Evolutionary conservation across 805 yeast species (phyloP).

Genomic region (Starmerella bombicola): DNA sequence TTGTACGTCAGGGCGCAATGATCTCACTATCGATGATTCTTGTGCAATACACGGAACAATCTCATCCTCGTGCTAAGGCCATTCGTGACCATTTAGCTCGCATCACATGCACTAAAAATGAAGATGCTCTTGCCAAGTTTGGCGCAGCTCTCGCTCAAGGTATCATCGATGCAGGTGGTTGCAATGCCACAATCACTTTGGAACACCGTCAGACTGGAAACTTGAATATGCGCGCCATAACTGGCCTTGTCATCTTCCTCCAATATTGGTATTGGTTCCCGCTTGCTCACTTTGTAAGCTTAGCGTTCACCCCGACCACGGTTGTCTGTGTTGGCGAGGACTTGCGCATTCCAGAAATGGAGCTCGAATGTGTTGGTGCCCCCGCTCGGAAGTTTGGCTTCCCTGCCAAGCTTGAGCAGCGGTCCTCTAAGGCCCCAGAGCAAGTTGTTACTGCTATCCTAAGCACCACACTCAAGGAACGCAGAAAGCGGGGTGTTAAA

Average conservation of each 20-base stretch:
- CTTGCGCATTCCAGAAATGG: slow-evolving; percentile 73
- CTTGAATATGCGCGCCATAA: slow-evolving; percentile 78
- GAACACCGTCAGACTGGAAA: slow-evolving; percentile 85
- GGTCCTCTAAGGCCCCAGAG: slow-evolving; percentile 70
- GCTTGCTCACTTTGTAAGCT: slow-evolving; percentile 77
- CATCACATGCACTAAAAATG: slow-evolving; percentile 76
- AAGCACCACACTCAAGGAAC: slow-evolving; percentile 91
- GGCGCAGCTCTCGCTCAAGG: slow-evolving; percentile 97
- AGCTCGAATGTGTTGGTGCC: slow-evolving; percentile 59
- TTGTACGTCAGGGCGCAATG: slow-evolving; percentile 95
- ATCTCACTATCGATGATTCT: slow-evolving; percentile 84
- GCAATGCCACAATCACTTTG: slow-evolving; percentile 86
- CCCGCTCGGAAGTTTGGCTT: slow-evolving; percentile 71
- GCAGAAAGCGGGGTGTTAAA: slow-evolving; percentile 45
- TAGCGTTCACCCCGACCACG: slow-evolving; percentile 87
- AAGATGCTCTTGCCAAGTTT: slow-evolving; percentile 92
- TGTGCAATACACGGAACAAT: slow-evolving; percentile 70
- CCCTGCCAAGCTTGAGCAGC: slow-evolving; percentile 77
- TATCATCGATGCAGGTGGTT: slow-evolving; percentile 95
- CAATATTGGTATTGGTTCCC: slow-evolving; percentile 99
- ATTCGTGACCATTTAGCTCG: slow-evolving; percentile 62
- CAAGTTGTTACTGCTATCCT: slow-evolving; percentile 85
- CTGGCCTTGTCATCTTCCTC: slow-evolving; percentile 76
- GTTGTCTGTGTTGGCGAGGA: slow-evolving; percentile 77
- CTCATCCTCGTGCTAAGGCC: slow-evolving; percentile 66